Percentiles rank a stretch among this genome's conserved stretches.
phyloP scores from a whole-genome alignment of 169 alveolate species.

The Plasmodium chabaudi region DNA sequence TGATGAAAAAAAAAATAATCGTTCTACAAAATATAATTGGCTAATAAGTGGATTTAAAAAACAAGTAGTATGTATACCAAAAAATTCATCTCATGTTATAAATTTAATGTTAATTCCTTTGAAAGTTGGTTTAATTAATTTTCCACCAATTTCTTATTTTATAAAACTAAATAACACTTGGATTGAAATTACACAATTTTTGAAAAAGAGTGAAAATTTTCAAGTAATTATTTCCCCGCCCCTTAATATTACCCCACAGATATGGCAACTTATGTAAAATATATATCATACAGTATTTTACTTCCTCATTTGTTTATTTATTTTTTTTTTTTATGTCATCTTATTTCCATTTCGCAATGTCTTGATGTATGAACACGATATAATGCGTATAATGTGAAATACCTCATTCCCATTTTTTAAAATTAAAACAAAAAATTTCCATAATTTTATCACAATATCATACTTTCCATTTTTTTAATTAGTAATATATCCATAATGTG shows the following conservation, averaged over 20 bases:
- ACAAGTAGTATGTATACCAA: conserved; percentile 40
- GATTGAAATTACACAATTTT: conserved; percentile 56
- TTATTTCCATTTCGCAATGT: background rate
- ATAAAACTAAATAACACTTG: conserved; percentile 67
- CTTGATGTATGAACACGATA: too few relatives aligned
- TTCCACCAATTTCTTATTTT: conserved; percentile 57
- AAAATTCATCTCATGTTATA: conserved; percentile 39
- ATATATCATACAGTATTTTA: background rate
- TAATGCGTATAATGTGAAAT: too few relatives aligned
- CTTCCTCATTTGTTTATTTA: background rate
- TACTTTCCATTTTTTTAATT: too few relatives aligned
- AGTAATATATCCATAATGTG: too few relatives aligned
- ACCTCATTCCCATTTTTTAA: too few relatives aligned
- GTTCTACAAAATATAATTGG: conserved; percentile 34
- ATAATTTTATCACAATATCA: too few relatives aligned
- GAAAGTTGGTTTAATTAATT: conserved; percentile 70
- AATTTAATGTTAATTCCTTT: conserved; percentile 58
- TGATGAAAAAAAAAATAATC: background rate
- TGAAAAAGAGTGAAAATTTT: conserved; percentile 62
- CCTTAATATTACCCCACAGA: conserved; percentile 54
- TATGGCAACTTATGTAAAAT: conserved; percentile 43
- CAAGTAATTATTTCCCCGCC: conserved; percentile 73
- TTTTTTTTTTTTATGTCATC: background rate
- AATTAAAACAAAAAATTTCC: too few relatives aligned
- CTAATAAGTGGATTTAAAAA: conserved; percentile 73